Evolutionary conservation across 495 filamentous ascomycete species (phyloP).

Genomic region (Chaetomium fimeti): DNA sequence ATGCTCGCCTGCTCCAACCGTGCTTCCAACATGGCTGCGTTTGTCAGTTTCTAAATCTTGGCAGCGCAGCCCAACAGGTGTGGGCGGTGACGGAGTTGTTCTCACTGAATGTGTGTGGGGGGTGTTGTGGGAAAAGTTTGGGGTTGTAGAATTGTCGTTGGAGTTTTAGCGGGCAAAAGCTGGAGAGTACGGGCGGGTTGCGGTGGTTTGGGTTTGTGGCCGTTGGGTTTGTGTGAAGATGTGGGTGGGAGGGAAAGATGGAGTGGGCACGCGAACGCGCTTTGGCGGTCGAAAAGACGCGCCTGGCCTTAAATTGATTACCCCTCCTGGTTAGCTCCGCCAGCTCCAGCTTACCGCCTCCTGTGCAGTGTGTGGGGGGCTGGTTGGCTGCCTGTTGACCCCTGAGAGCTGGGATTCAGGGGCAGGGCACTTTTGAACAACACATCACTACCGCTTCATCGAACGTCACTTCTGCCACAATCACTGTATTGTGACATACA

Average conservation of each 20-base stretch:
- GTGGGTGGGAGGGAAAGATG: constrained; percentile 16
- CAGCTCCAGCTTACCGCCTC: constrained; percentile 5
- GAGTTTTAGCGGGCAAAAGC: not conserved
- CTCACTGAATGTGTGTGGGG: constrained; percentile 23
- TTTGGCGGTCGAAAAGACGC: constrained; percentile 26
- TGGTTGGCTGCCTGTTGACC: not conserved
- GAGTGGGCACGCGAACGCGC: constrained; percentile 26
- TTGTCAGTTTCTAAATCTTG: constrained; percentile 18
- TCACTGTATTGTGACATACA: constrained; percentile 6
- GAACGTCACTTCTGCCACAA: not conserved
- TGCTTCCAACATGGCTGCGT: constrained; percentile 79
- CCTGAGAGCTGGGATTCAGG: not conserved
- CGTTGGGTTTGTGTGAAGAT: constrained; percentile 16
- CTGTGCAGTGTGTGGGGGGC: too few relatives aligned
- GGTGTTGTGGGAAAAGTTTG: not conserved
- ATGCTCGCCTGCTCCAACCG: constrained; percentile 89
- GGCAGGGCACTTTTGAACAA: not conserved
- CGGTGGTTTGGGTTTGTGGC: not conserved
- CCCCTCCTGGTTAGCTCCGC: constrained; percentile 20
- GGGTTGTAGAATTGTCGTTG: not conserved
- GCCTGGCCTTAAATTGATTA: constrained; percentile 34
- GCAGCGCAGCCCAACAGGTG: not conserved
- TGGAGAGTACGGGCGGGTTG: constrained; percentile 4
- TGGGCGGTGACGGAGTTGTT: not conserved
- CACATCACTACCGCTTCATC: not conserved